A percentile compares a stretch with the other conserved stretches of the same genome.
phyloP scores from a whole-genome alignment of 345 rosid species.

The Moringa oleifera region DNA sequence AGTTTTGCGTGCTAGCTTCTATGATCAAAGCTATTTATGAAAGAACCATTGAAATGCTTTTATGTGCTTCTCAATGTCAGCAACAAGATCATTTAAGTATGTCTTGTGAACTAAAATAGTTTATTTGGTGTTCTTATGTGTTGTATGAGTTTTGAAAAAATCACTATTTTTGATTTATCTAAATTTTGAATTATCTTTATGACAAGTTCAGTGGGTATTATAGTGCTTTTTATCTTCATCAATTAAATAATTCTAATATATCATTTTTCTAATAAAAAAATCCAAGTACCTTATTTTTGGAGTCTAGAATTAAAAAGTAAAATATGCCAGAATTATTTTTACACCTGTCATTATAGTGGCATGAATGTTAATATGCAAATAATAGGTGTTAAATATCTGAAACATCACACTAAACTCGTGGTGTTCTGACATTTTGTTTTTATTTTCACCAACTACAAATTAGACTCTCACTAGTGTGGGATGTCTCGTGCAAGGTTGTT shows the following conservation, averaged over 20 bases:
- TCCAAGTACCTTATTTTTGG: neutral
- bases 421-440: constrained; percentile 15
- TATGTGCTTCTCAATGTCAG: neutral
- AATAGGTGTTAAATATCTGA: constrained; percentile 14
- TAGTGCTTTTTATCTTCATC: too few species aligned
- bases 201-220: too few species aligned
- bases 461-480: constrained; percentile 3
- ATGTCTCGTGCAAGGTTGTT: neutral
- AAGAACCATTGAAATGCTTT: too few species aligned
- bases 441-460: constrained; percentile 14
- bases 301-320: too few species aligned
- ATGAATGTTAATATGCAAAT: constrained; percentile 21
- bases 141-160: too few species aligned
- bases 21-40: neutral
- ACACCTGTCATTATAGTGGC: constrained; percentile 19
- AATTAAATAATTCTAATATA: too few species aligned
- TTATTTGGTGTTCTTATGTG: neutral
- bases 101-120: neutral
- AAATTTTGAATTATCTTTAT: too few species aligned
- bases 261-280: too few species aligned
- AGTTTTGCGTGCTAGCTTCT: neutral
- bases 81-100: too few species aligned
- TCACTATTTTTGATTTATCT: too few species aligned
- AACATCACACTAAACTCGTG: constrained; percentile 23
- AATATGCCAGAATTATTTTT: too few species aligned